Evolutionary conservation across 768 basidiomycete species (phyloP), one percentile per base, ranked within the genome.

Genomic region (Floccularia luteovirens): DNA sequence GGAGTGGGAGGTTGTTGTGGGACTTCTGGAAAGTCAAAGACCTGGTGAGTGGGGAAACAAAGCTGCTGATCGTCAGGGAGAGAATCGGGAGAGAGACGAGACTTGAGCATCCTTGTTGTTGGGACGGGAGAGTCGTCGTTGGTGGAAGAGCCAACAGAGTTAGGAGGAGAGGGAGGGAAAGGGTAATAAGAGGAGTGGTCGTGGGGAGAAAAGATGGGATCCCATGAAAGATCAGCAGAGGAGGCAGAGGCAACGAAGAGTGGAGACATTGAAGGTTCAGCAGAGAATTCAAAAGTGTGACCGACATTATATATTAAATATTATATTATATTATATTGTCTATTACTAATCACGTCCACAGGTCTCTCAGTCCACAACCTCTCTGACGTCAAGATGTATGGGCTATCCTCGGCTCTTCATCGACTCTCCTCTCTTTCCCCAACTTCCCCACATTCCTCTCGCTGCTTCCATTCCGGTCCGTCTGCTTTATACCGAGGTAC

Each of bases 31-130:
- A 79, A 68, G 57, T 84, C 82, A 58, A 86, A 87, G 50, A 86
- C 67, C 61, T 86, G 78, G 56, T 76, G 74, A 12, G 83, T 86
- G 24, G 83, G 72, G 11, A 86, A 57, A 52, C 81, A 86, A 30
- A 75, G 61, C 43, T 67, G 70, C 39, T 34, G 32, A 7, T 74
- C 69, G 17, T 74, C 71, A 13, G 64, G 58, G 21, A 43, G 32
- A 20, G 57, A 46, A 45, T 74, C 74, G 3, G 73, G 67, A 45
- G 63, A 64, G 52, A 64, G 60, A 46, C 67, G 69, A 44, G 70
- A 66, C 56, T 69, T 74, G 64, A 80, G 74, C 51, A 74, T 63
- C 36, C 61, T 62, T 11, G 57, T n/a, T 4, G 67, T 41, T 24
- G 66, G 70, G 30, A 61, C 52, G 3, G 74, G 75, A 30, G 77